Percentiles rank a stretch among this genome's conserved stretches.
phyloP scores from a whole-genome alignment of 1,139 yeast species.

The Taphrina communis region DNA sequence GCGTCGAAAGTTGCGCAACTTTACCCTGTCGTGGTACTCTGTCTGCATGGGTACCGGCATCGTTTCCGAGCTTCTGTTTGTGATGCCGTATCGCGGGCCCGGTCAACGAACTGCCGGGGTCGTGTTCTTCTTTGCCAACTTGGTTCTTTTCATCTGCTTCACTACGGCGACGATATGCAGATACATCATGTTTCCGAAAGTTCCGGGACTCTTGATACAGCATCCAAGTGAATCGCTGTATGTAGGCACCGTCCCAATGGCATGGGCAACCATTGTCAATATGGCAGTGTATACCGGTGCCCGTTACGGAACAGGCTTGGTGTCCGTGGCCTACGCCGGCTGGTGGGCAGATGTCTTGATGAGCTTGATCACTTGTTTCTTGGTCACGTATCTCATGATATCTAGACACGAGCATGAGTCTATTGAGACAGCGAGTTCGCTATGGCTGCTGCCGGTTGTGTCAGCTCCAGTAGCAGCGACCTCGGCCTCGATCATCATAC shows the following conservation, averaged over 20 bases:
- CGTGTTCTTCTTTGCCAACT: conserved; percentile 36
- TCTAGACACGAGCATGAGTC: conserved; percentile 34
- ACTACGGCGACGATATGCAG: conserved; percentile 18
- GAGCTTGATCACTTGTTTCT: conserved; percentile 22
- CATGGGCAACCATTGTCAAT: conserved; percentile 38
- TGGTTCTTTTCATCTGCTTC: conserved; percentile 31
- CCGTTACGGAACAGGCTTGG: conserved; percentile 22
- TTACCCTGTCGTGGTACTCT: conserved; percentile 42
- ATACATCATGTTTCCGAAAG: conserved; percentile 32
- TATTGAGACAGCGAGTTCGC: conserved; percentile 28
- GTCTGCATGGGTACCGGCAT: conserved; percentile 42
- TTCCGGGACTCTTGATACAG: conserved; percentile 22
- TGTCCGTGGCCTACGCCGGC: conserved; percentile 15
- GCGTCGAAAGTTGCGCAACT: conserved; percentile 38
- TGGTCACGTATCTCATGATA: conserved; percentile 39
- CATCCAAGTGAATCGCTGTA: conserved; percentile 36
- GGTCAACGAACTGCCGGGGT: conserved; percentile 39
- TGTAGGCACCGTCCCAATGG: conserved; percentile 41
- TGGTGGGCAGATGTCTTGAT: conserved; percentile 38
- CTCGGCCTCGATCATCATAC: conserved; percentile 34
- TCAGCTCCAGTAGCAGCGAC: conserved; percentile 36
- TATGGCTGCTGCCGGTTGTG: conserved; percentile 38
- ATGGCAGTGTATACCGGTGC: conserved; percentile 32
- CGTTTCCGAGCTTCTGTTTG: conserved; percentile 35
- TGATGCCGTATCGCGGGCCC: conserved; percentile 41